These are phyloP conservation scores for Psilocybe azurescens DNA, from an alignment of 768 basidiomycete genomes.

Conservation along the genomic window DNA sequence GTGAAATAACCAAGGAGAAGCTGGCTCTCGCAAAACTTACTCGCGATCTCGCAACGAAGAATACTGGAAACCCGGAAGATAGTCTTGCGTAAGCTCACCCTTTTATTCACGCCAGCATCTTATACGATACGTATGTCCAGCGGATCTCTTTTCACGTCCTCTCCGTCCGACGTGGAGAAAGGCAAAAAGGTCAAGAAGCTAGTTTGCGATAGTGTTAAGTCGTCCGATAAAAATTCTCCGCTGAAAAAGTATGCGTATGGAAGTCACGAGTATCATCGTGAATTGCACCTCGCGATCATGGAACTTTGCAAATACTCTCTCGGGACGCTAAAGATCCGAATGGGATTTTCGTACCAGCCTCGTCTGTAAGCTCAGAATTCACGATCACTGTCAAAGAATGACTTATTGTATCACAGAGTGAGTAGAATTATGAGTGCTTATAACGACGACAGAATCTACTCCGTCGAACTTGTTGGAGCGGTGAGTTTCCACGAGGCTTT, in stretches of 20 bases:
- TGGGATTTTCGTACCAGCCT: constrained; percentile 9
- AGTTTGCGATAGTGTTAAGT: constrained; percentile 1
- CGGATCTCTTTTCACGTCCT: constrained; percentile 20
- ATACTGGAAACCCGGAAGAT: neutral
- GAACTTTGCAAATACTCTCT: constrained; percentile 8
- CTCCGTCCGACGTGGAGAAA: constrained; percentile 11
- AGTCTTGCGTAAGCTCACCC: constrained; percentile 10
- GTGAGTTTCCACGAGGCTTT: constrained; percentile 32
- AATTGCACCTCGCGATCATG: constrained; percentile 15
- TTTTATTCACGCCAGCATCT: neutral
- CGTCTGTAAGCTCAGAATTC: neutral
- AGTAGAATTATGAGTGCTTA: constrained; percentile 55
- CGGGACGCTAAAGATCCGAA: constrained; percentile 1
- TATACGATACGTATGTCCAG: constrained; percentile 6
- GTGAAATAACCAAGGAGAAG: constrained; percentile 35
- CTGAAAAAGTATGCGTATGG: neutral
- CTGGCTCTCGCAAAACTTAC: constrained; percentile 28
- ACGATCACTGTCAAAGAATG: neutral
- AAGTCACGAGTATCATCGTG: constrained; percentile 1
- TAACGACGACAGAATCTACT: constrained; percentile 53
- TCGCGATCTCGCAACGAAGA: constrained; percentile 10
- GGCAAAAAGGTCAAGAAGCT: constrained; percentile 5
- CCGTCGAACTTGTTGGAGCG: constrained; percentile 61
- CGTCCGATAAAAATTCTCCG: neutral
- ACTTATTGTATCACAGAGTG: neutral